Base-by-base conservation (phyloP, 202 grass and related monocot genomes). In the Carex arenaria region DNA sequence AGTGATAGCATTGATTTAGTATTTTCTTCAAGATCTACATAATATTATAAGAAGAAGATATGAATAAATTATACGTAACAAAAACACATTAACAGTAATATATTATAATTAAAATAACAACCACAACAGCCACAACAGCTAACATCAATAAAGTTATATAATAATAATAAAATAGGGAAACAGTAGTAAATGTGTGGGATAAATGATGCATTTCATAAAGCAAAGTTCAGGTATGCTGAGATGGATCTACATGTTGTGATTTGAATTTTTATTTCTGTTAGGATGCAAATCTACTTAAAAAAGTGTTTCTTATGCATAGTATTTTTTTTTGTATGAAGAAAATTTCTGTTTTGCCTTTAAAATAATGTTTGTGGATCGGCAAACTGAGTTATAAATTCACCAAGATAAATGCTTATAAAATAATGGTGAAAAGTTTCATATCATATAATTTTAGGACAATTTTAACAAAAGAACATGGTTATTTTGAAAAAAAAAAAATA, bases 1-100 rank as follows among this genome's bases (percentile, higher is more conserved):
- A 82, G 63, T 69, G 80, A 82, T 1, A 82, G 2, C 80, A 82
- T 82, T 68, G 80, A 82, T 82, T 82, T 82, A 53, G 45, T 82
- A 68, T 68, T 82, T 82, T 82, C 80, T 82, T 68, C 80, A 51
- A 69, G 80, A 56, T 82, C 80, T 82, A 14, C 42, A 67, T 15
- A 32, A 10, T 14, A 34, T 34, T 11, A 78, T 8, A 54, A 78
- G 6, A 76, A 76, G 18, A 76, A 77, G 3, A 26, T 56, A 56
- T 75, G 5, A 54, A 14, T 64, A 31, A 64, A 34, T 3, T 34
- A 31, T 54, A 77, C 4, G 7, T 60, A 78, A 49, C 4, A 74
- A 19, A 13, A 70, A 70, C 4, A 70, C 45, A 6, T 17, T 70
- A 11, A 42, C 7, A 38, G n/a, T 9, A 15, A 18, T 34, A 71